These are phyloP conservation scores for Berberis vulgaris DNA, from an alignment of 164 flowering plant species.

Conservation along the genomic window DNA sequence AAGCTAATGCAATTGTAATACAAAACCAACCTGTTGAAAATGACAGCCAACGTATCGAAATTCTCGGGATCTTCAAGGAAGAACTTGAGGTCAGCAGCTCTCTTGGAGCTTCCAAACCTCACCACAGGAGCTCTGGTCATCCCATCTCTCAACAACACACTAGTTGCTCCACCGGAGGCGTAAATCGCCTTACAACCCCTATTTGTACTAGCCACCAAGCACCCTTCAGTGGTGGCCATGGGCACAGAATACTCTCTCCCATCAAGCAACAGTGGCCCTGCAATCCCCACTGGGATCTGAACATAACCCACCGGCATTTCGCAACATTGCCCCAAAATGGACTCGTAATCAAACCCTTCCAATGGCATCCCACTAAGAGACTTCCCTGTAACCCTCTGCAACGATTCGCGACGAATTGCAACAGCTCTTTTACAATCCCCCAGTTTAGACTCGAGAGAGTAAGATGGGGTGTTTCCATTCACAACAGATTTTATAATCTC, in stretches of 20 bases:
- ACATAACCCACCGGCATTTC: conserved; percentile 93
- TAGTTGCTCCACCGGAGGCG: background rate
- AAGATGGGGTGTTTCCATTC: conserved; percentile 51
- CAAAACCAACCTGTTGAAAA: conserved; percentile 1
- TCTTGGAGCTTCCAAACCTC: background rate
- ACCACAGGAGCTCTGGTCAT: conserved; percentile 2
- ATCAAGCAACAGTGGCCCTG: conserved; percentile 54
- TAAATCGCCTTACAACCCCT: conserved; percentile 6
- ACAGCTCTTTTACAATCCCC: conserved; percentile 82
- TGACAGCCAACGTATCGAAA: conserved; percentile 1
- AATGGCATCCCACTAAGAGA: conserved; percentile 57
- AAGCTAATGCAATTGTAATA: no score
- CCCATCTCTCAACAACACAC: background rate
- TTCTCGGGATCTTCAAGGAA: background rate
- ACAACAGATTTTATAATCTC: conserved; percentile 56
- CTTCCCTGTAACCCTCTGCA: conserved; percentile 58
- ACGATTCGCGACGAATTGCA: conserved; percentile 55
- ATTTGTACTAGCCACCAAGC: conserved; percentile 16
- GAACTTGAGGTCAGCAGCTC: background rate
- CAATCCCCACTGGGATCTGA: conserved; percentile 94
- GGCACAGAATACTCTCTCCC: conserved; percentile 34
- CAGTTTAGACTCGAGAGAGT: conserved; percentile 63
- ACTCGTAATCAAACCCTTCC: conserved; percentile 79
- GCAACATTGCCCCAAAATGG: conserved; percentile 89
- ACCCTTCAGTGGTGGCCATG: conserved; percentile 89